Evolutionary conservation across 192 early-diverging fungal genomes (phyloP).

Genomic region (Mortierella alpina): DNA sequence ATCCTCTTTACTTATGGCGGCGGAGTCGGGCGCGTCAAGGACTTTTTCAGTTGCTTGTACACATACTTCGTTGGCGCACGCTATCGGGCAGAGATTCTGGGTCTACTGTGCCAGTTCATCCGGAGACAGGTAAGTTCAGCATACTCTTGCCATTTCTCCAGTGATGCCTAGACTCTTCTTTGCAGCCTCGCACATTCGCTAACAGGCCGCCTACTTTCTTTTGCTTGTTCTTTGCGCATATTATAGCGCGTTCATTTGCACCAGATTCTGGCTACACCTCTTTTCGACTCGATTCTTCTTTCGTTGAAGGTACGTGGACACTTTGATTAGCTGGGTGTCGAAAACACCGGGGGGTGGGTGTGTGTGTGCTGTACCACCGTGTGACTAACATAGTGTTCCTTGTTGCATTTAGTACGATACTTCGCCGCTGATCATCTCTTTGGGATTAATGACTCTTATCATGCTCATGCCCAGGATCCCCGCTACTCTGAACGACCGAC

Average conservation of each 20-base stretch:
- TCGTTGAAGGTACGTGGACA: constrained; percentile 60
- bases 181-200: not conserved
- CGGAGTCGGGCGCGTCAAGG: constrained; percentile 40
- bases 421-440: constrained; percentile 61
- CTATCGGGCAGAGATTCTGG: constrained; percentile 59
- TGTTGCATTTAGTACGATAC: constrained; percentile 56
- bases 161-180: not conserved
- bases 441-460: constrained; percentile 63
- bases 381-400: not conserved
- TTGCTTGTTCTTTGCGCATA: not conserved
- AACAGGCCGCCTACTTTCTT: not conserved
- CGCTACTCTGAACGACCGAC: constrained; percentile 52
- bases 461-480: constrained; percentile 67
- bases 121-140: constrained; percentile 46
- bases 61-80: constrained; percentile 59
- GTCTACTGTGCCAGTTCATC: constrained; percentile 62
- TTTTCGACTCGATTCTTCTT: constrained; percentile 59
- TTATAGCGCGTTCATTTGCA: constrained; percentile 60
- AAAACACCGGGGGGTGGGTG: no score
- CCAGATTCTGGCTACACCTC: constrained; percentile 64
- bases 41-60: constrained; percentile 62
- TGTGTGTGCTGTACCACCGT: not conserved
- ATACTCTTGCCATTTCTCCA: not conserved
- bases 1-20: constrained; percentile 38
- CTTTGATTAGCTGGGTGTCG: not conserved